A percentile compares a stretch with the other conserved stretches of the same genome.
Conservation (phyloP, 306 rosid species). For the Trifolium dubium region DNA sequence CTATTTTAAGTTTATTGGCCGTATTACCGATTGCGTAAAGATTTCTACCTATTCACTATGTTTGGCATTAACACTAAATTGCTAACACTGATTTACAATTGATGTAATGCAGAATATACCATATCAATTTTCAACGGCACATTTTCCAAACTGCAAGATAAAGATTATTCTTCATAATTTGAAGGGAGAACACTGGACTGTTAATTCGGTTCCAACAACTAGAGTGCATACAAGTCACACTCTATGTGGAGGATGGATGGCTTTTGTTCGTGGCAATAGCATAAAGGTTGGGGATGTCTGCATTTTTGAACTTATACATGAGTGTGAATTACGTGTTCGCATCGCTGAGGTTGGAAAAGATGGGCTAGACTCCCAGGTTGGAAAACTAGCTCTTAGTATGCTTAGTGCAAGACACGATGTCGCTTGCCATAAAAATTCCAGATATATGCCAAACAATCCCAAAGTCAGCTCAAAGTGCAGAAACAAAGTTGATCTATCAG, state of each 20-base stretch:
- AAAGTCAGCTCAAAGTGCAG: constrained; percentile 62
- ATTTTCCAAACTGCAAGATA: constrained; percentile 84
- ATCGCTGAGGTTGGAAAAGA: constrained; percentile 66
- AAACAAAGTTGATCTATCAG: constrained; percentile 52
- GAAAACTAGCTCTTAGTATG: constrained; percentile 49
- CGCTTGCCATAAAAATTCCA: constrained; percentile 50
- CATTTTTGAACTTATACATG: constrained; percentile 78
- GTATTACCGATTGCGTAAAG: not conserved
- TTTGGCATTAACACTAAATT: constrained; percentile 24
- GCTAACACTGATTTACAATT: constrained; percentile 34
- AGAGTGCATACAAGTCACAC: constrained; percentile 96
- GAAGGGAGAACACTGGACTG: constrained; percentile 89
- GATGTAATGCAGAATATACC: constrained; percentile 79
- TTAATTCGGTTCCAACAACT: constrained; percentile 89
- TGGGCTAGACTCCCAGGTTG: constrained; percentile 60
- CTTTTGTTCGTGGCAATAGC: constrained; percentile 88
- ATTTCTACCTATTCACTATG: constrained; percentile 27
- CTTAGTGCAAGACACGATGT: constrained; percentile 52
- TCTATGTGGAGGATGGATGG: constrained; percentile 99
- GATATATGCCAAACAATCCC: constrained; percentile 54
- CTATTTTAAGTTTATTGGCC: not conserved
- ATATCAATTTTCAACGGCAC: constrained; percentile 82
- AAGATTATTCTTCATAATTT: constrained; percentile 81
- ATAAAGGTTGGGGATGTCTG: constrained; percentile 83
- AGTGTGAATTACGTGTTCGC: constrained; percentile 80